A percentile compares a stretch with the other conserved stretches of the same genome.
Conservation (phyloP, 2,329 filamentous ascomycete species). For the Fusarium sp. region DNA sequence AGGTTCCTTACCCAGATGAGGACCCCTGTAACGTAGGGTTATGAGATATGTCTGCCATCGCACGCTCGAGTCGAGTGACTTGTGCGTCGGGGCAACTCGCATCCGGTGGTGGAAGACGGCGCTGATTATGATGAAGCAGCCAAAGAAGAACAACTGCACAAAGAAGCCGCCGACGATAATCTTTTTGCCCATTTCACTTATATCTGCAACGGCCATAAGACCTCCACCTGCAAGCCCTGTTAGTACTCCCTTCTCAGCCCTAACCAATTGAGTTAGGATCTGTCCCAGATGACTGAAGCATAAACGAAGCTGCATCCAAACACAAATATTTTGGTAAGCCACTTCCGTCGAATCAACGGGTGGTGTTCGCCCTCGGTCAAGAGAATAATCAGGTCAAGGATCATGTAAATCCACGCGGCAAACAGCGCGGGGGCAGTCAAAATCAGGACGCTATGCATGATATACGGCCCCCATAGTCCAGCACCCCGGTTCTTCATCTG, state of each 20-base stretch:
- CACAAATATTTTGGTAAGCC: slow-evolving; percentile 66
- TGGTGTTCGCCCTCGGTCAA: slow-evolving; percentile 55
- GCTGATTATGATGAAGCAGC: slow-evolving; percentile 63
- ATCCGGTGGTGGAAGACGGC: slow-evolving; percentile 60
- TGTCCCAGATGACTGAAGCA: slow-evolving; percentile 47
- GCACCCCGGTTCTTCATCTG: slow-evolving; percentile 54
- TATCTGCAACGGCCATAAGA: slow-evolving; percentile 40
- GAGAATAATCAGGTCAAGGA: slow-evolving; percentile 57
- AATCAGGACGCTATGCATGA: slow-evolving; percentile 57
- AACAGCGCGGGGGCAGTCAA: slow-evolving; percentile 59
- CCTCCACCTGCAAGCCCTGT: slow-evolving; percentile 38
- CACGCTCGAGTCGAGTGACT: slow-evolving; percentile 28
- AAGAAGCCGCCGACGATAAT: slow-evolving; percentile 66
- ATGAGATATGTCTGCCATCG: slow-evolving; percentile 53
- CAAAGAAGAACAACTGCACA: slow-evolving; percentile 68
- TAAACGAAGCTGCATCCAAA: slow-evolving; percentile 62
- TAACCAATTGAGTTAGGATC: no score
- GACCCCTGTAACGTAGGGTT: slow-evolving; percentile 44
- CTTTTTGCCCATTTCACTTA: slow-evolving; percentile 56
- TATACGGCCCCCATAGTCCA: slow-evolving; percentile 53
- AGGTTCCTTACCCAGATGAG: slow-evolving; percentile 59
- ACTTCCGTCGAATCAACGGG: slow-evolving; percentile 58
- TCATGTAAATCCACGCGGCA: slow-evolving; percentile 64
- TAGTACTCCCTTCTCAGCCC: not conserved
- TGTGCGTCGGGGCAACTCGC: slow-evolving; percentile 21